Evolutionary conservation across 164 flowering plant species (phyloP).

Genomic region (Nymphaea thermarum): DNA sequence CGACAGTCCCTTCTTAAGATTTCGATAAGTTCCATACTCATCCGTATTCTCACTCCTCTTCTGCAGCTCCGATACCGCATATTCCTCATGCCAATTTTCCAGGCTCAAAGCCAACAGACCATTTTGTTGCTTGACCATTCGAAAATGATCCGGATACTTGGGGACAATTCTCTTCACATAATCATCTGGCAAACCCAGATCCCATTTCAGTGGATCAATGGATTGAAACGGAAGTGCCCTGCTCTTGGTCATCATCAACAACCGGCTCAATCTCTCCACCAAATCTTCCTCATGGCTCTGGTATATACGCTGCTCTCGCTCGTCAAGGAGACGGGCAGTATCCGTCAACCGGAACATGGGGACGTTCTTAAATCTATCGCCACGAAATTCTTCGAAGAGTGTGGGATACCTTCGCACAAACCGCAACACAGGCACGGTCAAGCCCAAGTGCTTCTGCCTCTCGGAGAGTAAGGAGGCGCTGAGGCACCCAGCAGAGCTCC

Average conservation of each 20-base stretch:
- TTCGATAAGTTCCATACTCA: slow-evolving; percentile 23
- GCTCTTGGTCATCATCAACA: slow-evolving; percentile 64
- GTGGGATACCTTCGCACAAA: slow-evolving; percentile 85
- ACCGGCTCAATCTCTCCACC: slow-evolving; percentile 44
- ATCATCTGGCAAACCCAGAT: slow-evolving; percentile 74
- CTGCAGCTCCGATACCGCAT: slow-evolving; percentile 66
- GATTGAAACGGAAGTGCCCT: slow-evolving; percentile 40
- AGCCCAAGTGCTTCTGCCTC: slow-evolving; percentile 76
- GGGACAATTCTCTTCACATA: slow-evolving; percentile 35
- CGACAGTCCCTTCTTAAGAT: slow-evolving; percentile 48
- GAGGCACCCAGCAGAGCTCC: slow-evolving; percentile 61
- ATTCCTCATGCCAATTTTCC: slow-evolving; percentile 49
- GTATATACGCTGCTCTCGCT: slow-evolving; percentile 38
- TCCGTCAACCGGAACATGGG: slow-evolving; percentile 64
- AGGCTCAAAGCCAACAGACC: slow-evolving; percentile 49
- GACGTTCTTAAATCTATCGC: slow-evolving; percentile 39
- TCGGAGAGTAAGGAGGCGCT: slow-evolving; percentile 48
- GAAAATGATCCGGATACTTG: slow-evolving; percentile 53
- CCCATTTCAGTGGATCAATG: slow-evolving; percentile 59
- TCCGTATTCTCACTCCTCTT: slow-evolving; percentile 35
- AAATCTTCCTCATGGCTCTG: slow-evolving; percentile 26
- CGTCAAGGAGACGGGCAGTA: slow-evolving; percentile 41
- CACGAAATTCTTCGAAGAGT: slow-evolving; percentile 66
- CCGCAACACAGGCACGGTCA: slow-evolving; percentile 86
- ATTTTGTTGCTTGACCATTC: slow-evolving; percentile 33